Evolutionary conservation across 1,284 basidiomycete species (phyloP).

Genomic region (Trichosporon inkin): DNA sequence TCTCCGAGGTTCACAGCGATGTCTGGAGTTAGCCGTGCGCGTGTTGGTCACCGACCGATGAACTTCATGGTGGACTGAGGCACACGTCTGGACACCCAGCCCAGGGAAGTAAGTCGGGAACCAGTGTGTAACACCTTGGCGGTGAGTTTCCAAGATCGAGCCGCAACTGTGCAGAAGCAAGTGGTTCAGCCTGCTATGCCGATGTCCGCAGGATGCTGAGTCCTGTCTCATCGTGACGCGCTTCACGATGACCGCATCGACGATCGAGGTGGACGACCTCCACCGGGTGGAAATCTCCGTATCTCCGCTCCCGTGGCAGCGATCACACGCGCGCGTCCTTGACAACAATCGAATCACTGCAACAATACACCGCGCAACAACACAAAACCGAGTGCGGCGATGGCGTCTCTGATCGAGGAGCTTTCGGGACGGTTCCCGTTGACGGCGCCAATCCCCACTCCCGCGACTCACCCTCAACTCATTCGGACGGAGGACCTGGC

Average conservation of each 20-base stretch:
- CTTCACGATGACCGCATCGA: background rate
- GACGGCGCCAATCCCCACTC: constrained; percentile 77
- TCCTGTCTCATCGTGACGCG: no score
- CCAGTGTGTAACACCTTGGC: background rate
- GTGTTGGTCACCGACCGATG: constrained; percentile 6
- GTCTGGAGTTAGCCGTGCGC: constrained; percentile 36
- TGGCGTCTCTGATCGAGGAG: constrained; percentile 33
- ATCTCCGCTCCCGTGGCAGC: constrained; percentile 1
- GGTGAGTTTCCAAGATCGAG: background rate
- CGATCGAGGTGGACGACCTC: background rate
- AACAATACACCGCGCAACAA: background rate
- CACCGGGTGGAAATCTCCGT: constrained; percentile 1
- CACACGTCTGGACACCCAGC: background rate
- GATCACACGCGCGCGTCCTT: background rate
- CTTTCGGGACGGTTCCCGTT: constrained; percentile 63
- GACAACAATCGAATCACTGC: constrained; percentile 2
- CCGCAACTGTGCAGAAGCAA: background rate
- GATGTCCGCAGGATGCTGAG: no score
- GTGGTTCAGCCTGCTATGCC: background rate
- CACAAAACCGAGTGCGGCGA: constrained; percentile 24
- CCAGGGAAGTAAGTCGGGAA: background rate
- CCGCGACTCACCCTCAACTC: constrained; percentile 69
- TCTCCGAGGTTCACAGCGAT: constrained; percentile 56
- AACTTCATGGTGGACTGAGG: constrained; percentile 15
- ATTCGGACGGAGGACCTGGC: constrained; percentile 72